These are phyloP conservation scores for Castanea crenata DNA, from an alignment of 306 rosid species.

Conservation along the genomic window DNA sequence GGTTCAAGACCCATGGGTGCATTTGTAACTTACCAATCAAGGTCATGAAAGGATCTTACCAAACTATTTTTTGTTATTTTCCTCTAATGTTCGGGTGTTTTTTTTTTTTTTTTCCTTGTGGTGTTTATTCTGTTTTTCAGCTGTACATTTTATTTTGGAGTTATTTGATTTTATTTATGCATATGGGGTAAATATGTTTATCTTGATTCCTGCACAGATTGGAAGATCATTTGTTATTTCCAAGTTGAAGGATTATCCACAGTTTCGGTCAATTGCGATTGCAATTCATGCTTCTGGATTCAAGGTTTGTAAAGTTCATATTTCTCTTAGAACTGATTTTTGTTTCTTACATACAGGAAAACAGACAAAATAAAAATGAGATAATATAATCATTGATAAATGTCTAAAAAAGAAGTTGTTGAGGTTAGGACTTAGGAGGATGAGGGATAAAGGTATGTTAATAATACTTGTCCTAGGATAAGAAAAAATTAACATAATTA, in stretches of 20 bases:
- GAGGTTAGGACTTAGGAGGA: no score
- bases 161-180: not conserved
- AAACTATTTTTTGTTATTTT: not conserved
- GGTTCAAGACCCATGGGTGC: no score
- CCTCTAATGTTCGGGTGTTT: not conserved
- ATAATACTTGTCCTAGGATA: no score
- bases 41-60: not conserved
- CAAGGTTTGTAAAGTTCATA: slow-evolving; percentile 56
- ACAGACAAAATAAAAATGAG: no score
- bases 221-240: slow-evolving; percentile 87
- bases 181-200: slow-evolving; percentile 4
- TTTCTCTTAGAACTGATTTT: slow-evolving; percentile 3
- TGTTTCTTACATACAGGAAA: not conserved
- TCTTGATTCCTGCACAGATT: slow-evolving; percentile 52
- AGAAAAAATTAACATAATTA: no score
- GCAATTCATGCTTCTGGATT: slow-evolving; percentile 83
- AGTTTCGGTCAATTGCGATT: slow-evolving; percentile 78
- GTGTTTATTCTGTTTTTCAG: not conserved
- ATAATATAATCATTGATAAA: no score
- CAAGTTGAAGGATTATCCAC: slow-evolving; percentile 93
- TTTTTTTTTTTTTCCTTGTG: slow-evolving; percentile 5
- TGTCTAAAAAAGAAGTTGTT: no score
- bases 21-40: no score
- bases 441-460: no score
- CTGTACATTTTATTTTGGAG: slow-evolving; percentile 11